Conservation (phyloP, 768 basidiomycete genomes). For the Lactifluus pinguis region DNA sequence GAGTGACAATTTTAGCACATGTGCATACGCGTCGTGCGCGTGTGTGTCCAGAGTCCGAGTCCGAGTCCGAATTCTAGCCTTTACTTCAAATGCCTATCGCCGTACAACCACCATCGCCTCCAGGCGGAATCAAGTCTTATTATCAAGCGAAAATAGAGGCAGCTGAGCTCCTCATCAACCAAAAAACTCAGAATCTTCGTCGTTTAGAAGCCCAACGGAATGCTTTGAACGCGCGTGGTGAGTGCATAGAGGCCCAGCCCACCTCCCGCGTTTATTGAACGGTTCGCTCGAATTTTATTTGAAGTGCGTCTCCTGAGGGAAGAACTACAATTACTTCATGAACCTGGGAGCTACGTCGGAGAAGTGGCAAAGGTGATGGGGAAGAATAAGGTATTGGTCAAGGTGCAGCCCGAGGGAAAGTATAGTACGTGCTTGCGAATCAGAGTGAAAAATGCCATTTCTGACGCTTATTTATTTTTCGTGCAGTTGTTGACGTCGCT, state of each 20-base stretch:
- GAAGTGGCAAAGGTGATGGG: slow-evolving; percentile 99
- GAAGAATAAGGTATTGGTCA: slow-evolving; percentile 96
- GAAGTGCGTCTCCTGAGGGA: slow-evolving; percentile 83
- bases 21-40: slow-evolving; percentile 9
- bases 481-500: slow-evolving; percentile 86
- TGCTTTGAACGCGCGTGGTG: slow-evolving; percentile 91
- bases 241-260: slow-evolving; percentile 21
- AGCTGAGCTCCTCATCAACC: slow-evolving; percentile 87
- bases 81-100: slow-evolving; percentile 28
- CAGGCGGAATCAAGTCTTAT: slow-evolving; percentile 76
- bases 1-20: no score
- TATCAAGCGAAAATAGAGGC: slow-evolving; percentile 95
- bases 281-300: not conserved
- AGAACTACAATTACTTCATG: slow-evolving; percentile 86
- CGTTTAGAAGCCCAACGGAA: slow-evolving; percentile 96
- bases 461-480: not conserved
- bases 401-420: slow-evolving; percentile 98
- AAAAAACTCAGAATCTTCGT: slow-evolving; percentile 92
- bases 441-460: no score
- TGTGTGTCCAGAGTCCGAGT: no score
- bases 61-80: no score
- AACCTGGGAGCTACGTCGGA: slow-evolving; percentile 95
- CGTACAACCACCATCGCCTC: slow-evolving; percentile 30
- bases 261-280: not conserved
- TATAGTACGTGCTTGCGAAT: slow-evolving; percentile 62